These are phyloP conservation scores for Blastobotrys muscicola DNA, from an alignment of 805 yeast species.

Conservation along the genomic window DNA sequence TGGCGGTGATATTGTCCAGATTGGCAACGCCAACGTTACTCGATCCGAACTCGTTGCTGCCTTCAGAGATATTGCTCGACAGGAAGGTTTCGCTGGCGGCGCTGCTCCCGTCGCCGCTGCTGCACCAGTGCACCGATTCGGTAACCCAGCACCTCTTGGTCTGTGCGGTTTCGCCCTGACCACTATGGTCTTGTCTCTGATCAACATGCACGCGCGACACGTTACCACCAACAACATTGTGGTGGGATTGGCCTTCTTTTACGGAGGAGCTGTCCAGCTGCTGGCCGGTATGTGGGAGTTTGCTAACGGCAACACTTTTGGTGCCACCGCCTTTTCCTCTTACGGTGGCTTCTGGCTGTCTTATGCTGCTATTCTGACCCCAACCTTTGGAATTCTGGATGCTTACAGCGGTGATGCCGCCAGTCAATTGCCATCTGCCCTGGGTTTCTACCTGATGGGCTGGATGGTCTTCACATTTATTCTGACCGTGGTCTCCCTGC, in stretches of 20 bases:
- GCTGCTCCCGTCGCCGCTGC: too few relatives aligned
- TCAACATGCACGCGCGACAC: conserved; percentile 49
- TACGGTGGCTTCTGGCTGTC: conserved; percentile 58
- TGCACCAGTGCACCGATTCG: conserved; percentile 28
- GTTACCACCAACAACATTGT: conserved; percentile 44
- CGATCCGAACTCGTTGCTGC: conserved; percentile 52
- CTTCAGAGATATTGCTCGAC: conserved; percentile 41
- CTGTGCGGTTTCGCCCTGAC: conserved; percentile 51
- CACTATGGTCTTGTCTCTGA: conserved; percentile 47
- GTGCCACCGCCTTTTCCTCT: conserved; percentile 39
- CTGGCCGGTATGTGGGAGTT: conserved; percentile 63
- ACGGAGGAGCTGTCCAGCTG: conserved; percentile 54
- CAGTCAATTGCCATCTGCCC: conserved; percentile 30
- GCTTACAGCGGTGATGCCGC: conserved; percentile 32
- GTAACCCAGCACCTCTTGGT: conserved; percentile 58
- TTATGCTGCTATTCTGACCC: conserved; percentile 46
- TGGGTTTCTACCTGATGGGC: conserved; percentile 50
- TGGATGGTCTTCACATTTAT: conserved; percentile 56
- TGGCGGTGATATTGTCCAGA: conserved; percentile 24
- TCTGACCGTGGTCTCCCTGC: conserved; percentile 43
- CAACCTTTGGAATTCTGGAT: conserved; percentile 40
- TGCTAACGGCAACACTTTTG: conserved; percentile 55
- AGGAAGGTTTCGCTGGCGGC: too few relatives aligned
- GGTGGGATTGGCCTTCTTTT: conserved; percentile 53
- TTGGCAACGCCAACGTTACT: conserved; percentile 36